Conservation (phyloP, 1,284 basidiomycete genomes). For the Ustilago trichophora region DNA sequence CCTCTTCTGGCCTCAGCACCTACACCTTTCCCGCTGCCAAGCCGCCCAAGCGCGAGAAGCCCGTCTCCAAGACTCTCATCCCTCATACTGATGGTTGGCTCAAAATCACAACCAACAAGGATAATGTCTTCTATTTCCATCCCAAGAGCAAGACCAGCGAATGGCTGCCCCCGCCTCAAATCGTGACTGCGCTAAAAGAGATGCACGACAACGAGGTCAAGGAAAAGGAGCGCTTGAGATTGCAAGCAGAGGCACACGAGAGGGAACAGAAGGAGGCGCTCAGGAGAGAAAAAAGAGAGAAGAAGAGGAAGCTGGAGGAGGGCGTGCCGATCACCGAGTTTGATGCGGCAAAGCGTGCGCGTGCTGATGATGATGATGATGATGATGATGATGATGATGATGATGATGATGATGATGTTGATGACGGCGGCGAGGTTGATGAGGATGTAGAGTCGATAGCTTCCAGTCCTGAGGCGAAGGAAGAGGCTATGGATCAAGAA, state of each 20-base stretch:
- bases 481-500: neutral
- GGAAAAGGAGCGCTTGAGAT: conserved; percentile 18
- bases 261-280: conserved; percentile 44
- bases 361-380: conserved; percentile 73
- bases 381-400: conserved; percentile 70
- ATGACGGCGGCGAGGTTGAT: conserved; percentile 71
- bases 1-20: conserved; percentile 81
- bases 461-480: neutral
- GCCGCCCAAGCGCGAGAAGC: conserved; percentile 78
- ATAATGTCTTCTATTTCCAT: conserved; percentile 91
- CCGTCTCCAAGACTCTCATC: conserved; percentile 81
- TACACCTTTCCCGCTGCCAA: conserved; percentile 75
- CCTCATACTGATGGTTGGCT: conserved; percentile 85
- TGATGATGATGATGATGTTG: conserved; percentile 71
- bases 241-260: conserved; percentile 49
- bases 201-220: conserved; percentile 69
- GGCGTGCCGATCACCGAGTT: conserved; percentile 47
- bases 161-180: conserved; percentile 89
- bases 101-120: conserved; percentile 85
- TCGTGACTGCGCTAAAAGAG: conserved; percentile 73
- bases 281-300: conserved; percentile 67
- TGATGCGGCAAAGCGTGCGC: conserved; percentile 46
- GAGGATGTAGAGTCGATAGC: conserved; percentile 3
- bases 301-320: conserved; percentile 63
- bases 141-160: conserved; percentile 82